These are phyloP conservation scores for Moricandia moricandioides DNA, from an alignment of 345 rosid genomes.

Conservation along the genomic window DNA sequence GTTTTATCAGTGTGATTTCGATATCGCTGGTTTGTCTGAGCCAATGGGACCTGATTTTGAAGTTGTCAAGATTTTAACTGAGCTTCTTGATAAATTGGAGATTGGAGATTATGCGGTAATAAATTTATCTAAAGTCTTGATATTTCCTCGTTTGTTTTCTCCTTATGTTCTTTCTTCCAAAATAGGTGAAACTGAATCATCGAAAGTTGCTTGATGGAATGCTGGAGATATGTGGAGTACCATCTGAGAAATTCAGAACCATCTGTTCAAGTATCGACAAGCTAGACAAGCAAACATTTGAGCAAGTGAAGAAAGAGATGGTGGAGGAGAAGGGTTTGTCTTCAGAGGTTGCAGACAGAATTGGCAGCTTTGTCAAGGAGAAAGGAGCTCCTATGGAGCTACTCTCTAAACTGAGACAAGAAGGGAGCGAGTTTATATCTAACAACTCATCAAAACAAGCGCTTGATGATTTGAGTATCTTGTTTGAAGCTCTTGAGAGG, in stretches of 20 bases:
- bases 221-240: conserved; percentile 95
- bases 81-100: conserved; percentile 70
- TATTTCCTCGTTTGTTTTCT: conserved; percentile 1
- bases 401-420: conserved; percentile 54
- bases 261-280: conserved; percentile 95
- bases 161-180: neutral
- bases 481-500: conserved; percentile 81
- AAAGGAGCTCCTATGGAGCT: conserved; percentile 71
- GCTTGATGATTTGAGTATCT: conserved; percentile 64
- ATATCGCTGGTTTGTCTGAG: conserved; percentile 83
- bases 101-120: conserved; percentile 90
- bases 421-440: conserved; percentile 55
- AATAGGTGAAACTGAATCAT: conserved; percentile 85
- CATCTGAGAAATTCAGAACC: conserved; percentile 81
- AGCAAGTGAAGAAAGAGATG: conserved; percentile 89
- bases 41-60: conserved; percentile 97
- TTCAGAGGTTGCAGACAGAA: conserved; percentile 66
- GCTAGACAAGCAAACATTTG: conserved; percentile 82
- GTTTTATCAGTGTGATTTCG: conserved; percentile 96
- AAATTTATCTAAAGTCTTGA: neutral
- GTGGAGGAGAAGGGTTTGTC: conserved; percentile 88
- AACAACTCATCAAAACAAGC: conserved; percentile 64
- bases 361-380: conserved; percentile 74
- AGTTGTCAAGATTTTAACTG: conserved; percentile 66
- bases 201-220: conserved; percentile 90